Evolutionary conservation across 208 protist genomes (phyloP).

Genomic region (Trypanosoma cruzi): DNA sequence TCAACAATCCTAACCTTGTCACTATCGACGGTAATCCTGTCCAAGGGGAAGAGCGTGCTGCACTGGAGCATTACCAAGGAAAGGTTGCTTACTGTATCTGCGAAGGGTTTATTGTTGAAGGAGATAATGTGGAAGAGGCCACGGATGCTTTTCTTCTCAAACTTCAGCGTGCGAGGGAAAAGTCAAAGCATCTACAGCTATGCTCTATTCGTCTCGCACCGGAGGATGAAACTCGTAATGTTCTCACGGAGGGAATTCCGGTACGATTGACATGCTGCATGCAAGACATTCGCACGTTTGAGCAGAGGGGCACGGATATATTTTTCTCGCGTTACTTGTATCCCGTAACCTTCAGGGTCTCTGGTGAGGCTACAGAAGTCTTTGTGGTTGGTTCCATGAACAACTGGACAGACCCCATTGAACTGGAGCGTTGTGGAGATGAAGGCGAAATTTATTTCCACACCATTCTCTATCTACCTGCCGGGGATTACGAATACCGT

Average conservation of each 20-base stretch:
- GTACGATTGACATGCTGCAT: constrained; percentile 88
- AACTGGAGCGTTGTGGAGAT: constrained; percentile 85
- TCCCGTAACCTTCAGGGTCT: constrained; percentile 90
- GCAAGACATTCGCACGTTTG: constrained; percentile 87
- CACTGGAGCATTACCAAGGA: constrained; percentile 86
- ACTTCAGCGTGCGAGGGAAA: constrained; percentile 71
- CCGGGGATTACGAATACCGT: constrained; percentile 92
- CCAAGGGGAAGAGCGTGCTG: constrained; percentile 83
- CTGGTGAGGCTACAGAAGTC: constrained; percentile 89
- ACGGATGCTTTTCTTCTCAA: constrained; percentile 88
- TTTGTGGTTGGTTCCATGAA: constrained; percentile 94
- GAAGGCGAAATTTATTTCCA: constrained; percentile 87
- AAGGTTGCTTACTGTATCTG: constrained; percentile 91
- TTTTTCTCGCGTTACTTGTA: constrained; percentile 89
- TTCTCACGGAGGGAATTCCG: constrained; percentile 80
- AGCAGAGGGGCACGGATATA: constrained; percentile 75
- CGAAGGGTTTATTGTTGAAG: constrained; percentile 91
- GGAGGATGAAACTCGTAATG: constrained; percentile 59
- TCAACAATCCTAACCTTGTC: constrained; percentile 76
- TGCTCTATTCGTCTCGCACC: constrained; percentile 77
- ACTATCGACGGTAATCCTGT: constrained; percentile 90
- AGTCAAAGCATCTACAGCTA: constrained; percentile 77
- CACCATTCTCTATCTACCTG: constrained; percentile 91
- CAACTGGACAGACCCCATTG: constrained; percentile 91
- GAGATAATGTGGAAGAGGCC: constrained; percentile 78